Percentiles rank a stretch among this genome's conserved stretches.
Conservation (phyloP, 2,329 filamentous ascomycete species). For the Clarireedia paspali region DNA sequence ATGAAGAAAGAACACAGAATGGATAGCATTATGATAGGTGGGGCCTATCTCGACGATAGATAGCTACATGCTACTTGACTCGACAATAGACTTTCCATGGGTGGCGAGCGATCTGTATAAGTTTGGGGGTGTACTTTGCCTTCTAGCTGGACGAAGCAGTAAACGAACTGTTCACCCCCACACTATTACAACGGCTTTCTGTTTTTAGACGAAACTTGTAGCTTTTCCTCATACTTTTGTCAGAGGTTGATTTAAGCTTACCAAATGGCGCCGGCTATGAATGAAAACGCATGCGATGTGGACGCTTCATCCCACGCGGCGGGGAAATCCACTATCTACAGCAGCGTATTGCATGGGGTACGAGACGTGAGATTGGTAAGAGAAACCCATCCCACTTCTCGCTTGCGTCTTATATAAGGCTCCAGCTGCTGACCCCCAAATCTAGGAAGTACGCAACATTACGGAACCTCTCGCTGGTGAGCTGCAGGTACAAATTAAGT, state of each 20-base stretch:
- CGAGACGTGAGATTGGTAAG: slow-evolving; percentile 50
- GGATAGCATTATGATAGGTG: slow-evolving; percentile 6
- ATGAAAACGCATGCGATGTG: not conserved
- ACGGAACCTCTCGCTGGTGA: slow-evolving; percentile 37
- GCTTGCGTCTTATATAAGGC: not conserved
- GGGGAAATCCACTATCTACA: slow-evolving; percentile 33
- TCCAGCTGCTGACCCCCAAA: not conserved
- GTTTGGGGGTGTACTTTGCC: slow-evolving; percentile 7
- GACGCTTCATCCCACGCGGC: slow-evolving; percentile 8
- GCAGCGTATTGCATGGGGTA: slow-evolving; percentile 50
- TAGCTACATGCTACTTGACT: slow-evolving; percentile 17
- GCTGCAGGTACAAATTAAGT: slow-evolving; percentile 57
- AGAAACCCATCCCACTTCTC: not conserved
- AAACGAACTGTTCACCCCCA: not conserved
- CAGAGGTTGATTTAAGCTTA: slow-evolving; percentile 4
- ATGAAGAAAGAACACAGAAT: not conserved
- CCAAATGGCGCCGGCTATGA: slow-evolving; percentile 18
- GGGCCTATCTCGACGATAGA: slow-evolving; percentile 11
- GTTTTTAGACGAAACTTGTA: slow-evolving; percentile 1
- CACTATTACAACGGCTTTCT: slow-evolving; percentile 13
- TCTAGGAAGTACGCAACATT: slow-evolving; percentile 43
- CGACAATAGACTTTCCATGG: slow-evolving; percentile 3
- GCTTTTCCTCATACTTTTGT: slow-evolving; percentile 8
- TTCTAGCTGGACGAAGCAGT: not conserved
- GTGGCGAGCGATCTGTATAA: slow-evolving; percentile 9